These are phyloP conservation scores for Metschnikowia peoriensis DNA, from an alignment of 805 yeast species.

Conservation along the genomic window DNA sequence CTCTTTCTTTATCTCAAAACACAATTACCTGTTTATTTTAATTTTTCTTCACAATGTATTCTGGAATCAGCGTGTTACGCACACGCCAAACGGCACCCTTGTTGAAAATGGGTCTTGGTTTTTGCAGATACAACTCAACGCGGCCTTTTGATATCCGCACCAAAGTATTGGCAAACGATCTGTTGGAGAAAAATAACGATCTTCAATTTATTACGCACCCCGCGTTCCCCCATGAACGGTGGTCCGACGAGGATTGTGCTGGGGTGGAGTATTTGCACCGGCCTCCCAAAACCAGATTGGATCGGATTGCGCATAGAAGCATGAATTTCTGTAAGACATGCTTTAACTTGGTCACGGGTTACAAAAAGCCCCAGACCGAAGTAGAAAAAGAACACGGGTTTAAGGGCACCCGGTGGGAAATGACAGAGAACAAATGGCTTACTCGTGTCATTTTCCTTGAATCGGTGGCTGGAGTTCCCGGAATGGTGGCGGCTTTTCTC, in stretches of 20 bases:
- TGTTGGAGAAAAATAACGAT: constrained; percentile 27
- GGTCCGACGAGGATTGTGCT: constrained; percentile 31
- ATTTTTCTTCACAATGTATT: too few relatives aligned
- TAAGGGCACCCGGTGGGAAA: constrained; percentile 43
- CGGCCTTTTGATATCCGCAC: constrained; percentile 14
- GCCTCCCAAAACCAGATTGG: constrained; percentile 45
- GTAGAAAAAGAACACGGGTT: constrained; percentile 26
- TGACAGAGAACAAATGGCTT: constrained; percentile 66
- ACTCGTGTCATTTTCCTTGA: constrained; percentile 63
- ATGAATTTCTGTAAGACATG: constrained; percentile 44
- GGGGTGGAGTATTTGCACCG: constrained; percentile 51
- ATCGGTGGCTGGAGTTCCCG: constrained; percentile 78
- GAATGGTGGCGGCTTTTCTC: constrained; percentile 70
- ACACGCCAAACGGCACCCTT: too few relatives aligned
- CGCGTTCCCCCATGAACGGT: constrained; percentile 36
- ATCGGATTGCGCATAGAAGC: constrained; percentile 49
- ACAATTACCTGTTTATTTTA: too few relatives aligned
- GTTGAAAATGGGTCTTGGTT: too few relatives aligned
- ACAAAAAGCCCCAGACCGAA: constrained; percentile 50
- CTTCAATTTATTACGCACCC: constrained; percentile 39
- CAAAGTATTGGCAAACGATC: constrained; percentile 12
- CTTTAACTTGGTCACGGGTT: constrained; percentile 67
- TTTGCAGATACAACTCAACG: not conserved
- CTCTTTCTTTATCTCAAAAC: too few relatives aligned
- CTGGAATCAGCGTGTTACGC: too few relatives aligned